Conservation (phyloP, 495 filamentous ascomycete genomes). For the Xylaria castorea region DNA sequence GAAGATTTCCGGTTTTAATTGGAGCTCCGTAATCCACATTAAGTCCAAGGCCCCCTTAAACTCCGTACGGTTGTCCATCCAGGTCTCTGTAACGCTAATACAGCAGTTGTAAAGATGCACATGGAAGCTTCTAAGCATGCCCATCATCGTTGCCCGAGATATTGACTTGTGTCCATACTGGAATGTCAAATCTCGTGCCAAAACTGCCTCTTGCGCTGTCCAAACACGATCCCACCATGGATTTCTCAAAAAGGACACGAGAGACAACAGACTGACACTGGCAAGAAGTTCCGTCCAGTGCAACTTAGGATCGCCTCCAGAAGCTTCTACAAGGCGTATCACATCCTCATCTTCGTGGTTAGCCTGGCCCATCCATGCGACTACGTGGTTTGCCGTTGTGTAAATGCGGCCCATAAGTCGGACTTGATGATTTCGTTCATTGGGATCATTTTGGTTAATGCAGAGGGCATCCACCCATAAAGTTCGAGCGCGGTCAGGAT, state of each 20-base stretch:
- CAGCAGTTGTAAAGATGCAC: not conserved
- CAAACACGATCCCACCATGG: not conserved
- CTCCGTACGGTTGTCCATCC: no score
- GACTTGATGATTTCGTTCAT: not conserved
- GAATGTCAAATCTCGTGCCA: not conserved
- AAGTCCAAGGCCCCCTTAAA: no score
- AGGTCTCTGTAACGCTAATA: no score
- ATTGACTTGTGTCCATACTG: not conserved
- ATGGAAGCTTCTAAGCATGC: not conserved
- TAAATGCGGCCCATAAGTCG: not conserved
- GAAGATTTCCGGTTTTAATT: no score
- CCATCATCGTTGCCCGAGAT: not conserved
- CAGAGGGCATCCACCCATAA: not conserved
- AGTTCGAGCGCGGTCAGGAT: not conserved
- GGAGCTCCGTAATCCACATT: no score
- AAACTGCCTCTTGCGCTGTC: not conserved
- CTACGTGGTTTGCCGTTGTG: not conserved
- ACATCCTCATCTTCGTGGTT: not conserved
- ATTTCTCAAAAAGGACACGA: not conserved
- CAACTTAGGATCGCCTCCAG: not conserved
- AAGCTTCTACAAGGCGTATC: not conserved
- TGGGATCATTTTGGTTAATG: not conserved
- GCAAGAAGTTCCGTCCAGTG: not conserved
- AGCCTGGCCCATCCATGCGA: not conserved
- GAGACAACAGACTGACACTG: not conserved